Evolutionary conservation across 805 yeast genomes (phyloP).

Genomic region (Candida ficus): DNA sequence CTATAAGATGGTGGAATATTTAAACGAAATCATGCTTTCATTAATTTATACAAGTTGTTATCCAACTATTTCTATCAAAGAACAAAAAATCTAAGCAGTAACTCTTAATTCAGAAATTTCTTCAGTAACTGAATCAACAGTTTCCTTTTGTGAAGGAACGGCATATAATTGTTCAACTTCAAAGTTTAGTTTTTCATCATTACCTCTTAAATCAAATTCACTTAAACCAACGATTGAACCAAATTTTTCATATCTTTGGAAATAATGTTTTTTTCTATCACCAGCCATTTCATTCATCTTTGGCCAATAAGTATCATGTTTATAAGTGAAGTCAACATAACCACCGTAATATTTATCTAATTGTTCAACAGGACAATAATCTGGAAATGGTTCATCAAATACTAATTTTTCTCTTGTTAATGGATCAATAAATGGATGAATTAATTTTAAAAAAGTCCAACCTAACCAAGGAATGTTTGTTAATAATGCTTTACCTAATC

Average conservation of each 20-base stretch:
- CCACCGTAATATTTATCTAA: slow-evolving; percentile 87
- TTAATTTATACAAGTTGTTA: too few species aligned
- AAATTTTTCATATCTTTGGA: slow-evolving; percentile 62
- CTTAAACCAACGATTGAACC: slow-evolving; percentile 75
- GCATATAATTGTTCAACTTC: slow-evolving; percentile 13
- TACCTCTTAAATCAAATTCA: slow-evolving; percentile 71
- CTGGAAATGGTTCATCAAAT: slow-evolving; percentile 80
- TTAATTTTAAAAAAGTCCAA: slow-evolving; percentile 85
- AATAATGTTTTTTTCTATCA: slow-evolving; percentile 54
- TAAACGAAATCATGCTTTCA: too few species aligned
- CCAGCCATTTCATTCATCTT: slow-evolving; percentile 56
- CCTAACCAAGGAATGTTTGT: slow-evolving; percentile 94
- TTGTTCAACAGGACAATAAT: slow-evolving; percentile 78
- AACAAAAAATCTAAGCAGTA: background rate
- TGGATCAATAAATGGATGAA: slow-evolving; percentile 96
- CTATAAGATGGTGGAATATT: too few species aligned
- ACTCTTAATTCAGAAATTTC: slow-evolving; percentile 5
- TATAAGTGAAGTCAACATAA: slow-evolving; percentile 72
- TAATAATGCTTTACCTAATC: slow-evolving; percentile 87
- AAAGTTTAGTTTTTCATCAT: slow-evolving; percentile 12
- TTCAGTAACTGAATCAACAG: slow-evolving; percentile 3
- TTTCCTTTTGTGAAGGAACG: background rate
- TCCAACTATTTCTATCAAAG: background rate
- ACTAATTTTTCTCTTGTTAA: slow-evolving; percentile 90
- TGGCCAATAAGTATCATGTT: slow-evolving; percentile 78